Evolutionary conservation across 352 stramenopile species (phyloP), one percentile per base, ranked within the genome.

Genomic region (Phytophthora foliorum): DNA sequence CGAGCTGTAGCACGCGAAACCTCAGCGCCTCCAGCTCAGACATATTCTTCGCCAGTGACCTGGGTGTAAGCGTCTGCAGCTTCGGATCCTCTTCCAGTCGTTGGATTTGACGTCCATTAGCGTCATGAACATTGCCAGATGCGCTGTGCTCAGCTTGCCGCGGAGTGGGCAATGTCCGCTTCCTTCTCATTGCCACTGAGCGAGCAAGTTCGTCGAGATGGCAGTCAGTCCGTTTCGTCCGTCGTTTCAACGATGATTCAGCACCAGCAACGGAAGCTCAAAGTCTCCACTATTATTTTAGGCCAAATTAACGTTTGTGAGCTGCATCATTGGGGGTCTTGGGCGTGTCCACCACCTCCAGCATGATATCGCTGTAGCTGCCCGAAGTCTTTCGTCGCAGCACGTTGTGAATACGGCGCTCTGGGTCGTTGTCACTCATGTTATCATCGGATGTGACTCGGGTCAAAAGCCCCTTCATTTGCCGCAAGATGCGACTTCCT

Each of bases 361-460:
- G 66, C 45, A 74, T 75, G 50, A 94, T 76, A 55, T 95, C 85
- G 60, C 85, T 93, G 68, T 95, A 95, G 78, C 87, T 95, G 14
- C 87, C 87, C 0, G 85, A 93, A 14, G 74, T 91, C 63, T 88
- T 90, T 48, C 84, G 70, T 53, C 76, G 80, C 22, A 92, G 45
- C 6, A 87, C 68, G 58, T 92, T 92, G 57, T 84, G 80, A 56
- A 95, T 85, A 17, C 87, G 85, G 21, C 77, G 82, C 54, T 95
- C 87, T 9, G 87, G 85, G 22, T 93, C 84, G 46, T 74, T 74
- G 22, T 93, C 81, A n/a, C 74, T 79, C 24, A 80, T 75, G 25
- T 77, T 82, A 14, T 80, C 73, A 16, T 80, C 73, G 24, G 73
- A 80, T 0, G 44, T 77, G 44, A 65, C 59, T 62, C 73, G 64